These are phyloP conservation scores for Bathelium albidoporum DNA, from an alignment of 495 filamentous ascomycete genomes.

Conservation along the genomic window DNA sequence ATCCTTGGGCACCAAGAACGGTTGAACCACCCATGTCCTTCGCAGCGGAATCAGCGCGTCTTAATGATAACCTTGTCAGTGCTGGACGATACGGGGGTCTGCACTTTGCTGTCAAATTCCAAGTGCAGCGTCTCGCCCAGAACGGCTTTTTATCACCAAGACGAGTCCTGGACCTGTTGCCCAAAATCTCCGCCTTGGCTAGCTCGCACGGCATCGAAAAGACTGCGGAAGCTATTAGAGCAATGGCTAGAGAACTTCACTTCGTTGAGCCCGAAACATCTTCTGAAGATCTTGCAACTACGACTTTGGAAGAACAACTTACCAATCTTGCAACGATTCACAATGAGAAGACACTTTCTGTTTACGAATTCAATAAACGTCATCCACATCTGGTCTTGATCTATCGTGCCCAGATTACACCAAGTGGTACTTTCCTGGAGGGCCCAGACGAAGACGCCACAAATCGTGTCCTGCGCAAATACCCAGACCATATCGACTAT, in stretches of 20 bases:
- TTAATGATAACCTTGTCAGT: slow-evolving; percentile 21
- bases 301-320: slow-evolving; percentile 38
- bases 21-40: slow-evolving; percentile 8
- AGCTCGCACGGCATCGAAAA: slow-evolving; percentile 21
- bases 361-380: slow-evolving; percentile 22
- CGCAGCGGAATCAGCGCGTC: slow-evolving; percentile 8
- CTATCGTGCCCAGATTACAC: slow-evolving; percentile 55
- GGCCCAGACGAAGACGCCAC: slow-evolving; percentile 61
- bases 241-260: slow-evolving; percentile 38
- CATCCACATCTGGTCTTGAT: slow-evolving; percentile 37
- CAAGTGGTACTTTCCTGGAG: slow-evolving; percentile 53
- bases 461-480: slow-evolving; percentile 68
- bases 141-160: slow-evolving; percentile 43
- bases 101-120: slow-evolving; percentile 36
- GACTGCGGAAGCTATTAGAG: slow-evolving; percentile 38
- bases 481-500: slow-evolving; percentile 47
- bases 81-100: slow-evolving; percentile 12
- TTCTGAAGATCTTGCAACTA: slow-evolving; percentile 32
- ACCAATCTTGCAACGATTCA: slow-evolving; percentile 31
- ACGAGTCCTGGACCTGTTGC: slow-evolving; percentile 34
- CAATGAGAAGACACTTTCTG: slow-evolving; percentile 16
- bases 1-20: slow-evolving; percentile 16
- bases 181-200: slow-evolving; percentile 16
- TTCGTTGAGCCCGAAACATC: slow-evolving; percentile 41
- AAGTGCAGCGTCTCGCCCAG: slow-evolving; percentile 43